phyloP scores from a whole-genome alignment of 495 filamentous ascomycete species.

The Hypoxylon crocopeplum region DNA sequence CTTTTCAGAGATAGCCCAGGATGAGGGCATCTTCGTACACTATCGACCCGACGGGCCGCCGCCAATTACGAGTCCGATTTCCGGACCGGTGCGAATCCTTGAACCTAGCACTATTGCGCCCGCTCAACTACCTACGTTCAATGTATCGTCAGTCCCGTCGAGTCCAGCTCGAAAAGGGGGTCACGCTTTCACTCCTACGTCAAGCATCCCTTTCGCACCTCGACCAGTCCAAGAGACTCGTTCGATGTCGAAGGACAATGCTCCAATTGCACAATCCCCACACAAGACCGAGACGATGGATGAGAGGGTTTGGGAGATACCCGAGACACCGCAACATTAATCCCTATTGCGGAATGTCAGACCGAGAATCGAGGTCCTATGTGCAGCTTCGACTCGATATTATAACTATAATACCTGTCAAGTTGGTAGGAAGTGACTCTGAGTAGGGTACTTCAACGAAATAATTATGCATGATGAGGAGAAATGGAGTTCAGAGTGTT shows the following conservation, averaged over 20 bases:
- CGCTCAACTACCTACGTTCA: not conserved
- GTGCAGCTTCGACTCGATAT: no score
- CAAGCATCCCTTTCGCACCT: slow-evolving; percentile 46
- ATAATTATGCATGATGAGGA: no score
- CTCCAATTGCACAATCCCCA: slow-evolving; percentile 9
- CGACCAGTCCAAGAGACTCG: slow-evolving; percentile 13
- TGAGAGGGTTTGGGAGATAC: slow-evolving; percentile 36
- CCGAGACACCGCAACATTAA: slow-evolving; percentile 36
- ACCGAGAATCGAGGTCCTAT: no score
- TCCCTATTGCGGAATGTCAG: not conserved
- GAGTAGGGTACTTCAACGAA: no score
- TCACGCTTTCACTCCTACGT: slow-evolving; percentile 43
- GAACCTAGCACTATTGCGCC: slow-evolving; percentile 40
- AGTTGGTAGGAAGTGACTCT: no score
- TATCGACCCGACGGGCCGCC: slow-evolving; percentile 50
- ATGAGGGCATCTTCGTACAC: slow-evolving; percentile 37
- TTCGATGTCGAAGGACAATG: slow-evolving; percentile 12
- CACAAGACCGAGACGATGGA: slow-evolving; percentile 20
- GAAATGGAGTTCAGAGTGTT: no score
- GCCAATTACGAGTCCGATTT: slow-evolving; percentile 24
- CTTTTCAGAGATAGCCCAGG: slow-evolving; percentile 1
- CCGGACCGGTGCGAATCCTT: slow-evolving; percentile 45
- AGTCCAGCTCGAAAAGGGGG: slow-evolving; percentile 37
- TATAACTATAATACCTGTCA: no score
- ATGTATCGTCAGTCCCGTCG: slow-evolving; percentile 28